phyloP scores from a whole-genome alignment of 768 basidiomycete species.

The Collybiopsis luxurians region DNA sequence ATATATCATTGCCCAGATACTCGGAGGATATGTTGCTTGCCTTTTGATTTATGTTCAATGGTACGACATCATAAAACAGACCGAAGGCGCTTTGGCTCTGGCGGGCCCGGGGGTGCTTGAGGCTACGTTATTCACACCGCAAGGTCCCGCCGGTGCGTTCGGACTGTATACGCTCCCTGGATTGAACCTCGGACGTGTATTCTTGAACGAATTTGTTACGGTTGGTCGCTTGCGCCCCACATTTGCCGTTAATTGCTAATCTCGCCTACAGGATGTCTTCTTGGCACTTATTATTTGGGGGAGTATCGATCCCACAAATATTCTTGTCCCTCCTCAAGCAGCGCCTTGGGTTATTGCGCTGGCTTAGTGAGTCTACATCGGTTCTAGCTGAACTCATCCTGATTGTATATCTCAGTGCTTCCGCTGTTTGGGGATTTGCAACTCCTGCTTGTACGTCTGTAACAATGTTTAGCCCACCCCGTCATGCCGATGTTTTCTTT shows the following conservation, averaged over 20 bases:
- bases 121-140: conserved; percentile 31
- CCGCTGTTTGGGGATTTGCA: conserved; percentile 60
- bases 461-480: neutral
- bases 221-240: conserved; percentile 29
- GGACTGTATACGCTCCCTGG: conserved; percentile 46
- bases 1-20: conserved; percentile 63
- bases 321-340: conserved; percentile 48
- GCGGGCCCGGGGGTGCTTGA: conserved; percentile 22
- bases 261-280: conserved; percentile 37
- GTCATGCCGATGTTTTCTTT: no score
- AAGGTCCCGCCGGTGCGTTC: conserved; percentile 52
- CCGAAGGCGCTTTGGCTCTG: conserved; percentile 19
- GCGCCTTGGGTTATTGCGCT: conserved; percentile 53
- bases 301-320: conserved; percentile 55
- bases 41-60: conserved; percentile 63
- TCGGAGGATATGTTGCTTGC: conserved; percentile 64
- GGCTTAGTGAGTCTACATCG: conserved; percentile 55
- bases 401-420: conserved; percentile 33
- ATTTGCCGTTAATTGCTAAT: neutral
- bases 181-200: conserved; percentile 40
- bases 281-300: conserved; percentile 53
- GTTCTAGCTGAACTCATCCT: neutral
- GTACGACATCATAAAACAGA: conserved; percentile 45
- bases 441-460: conserved; percentile 41
- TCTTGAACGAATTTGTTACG: conserved; percentile 56